Evolutionary conservation across 2,329 filamentous ascomycete species (phyloP), one percentile per base, ranked within the genome.

Genomic region (Exophiala dermatitidis): DNA sequence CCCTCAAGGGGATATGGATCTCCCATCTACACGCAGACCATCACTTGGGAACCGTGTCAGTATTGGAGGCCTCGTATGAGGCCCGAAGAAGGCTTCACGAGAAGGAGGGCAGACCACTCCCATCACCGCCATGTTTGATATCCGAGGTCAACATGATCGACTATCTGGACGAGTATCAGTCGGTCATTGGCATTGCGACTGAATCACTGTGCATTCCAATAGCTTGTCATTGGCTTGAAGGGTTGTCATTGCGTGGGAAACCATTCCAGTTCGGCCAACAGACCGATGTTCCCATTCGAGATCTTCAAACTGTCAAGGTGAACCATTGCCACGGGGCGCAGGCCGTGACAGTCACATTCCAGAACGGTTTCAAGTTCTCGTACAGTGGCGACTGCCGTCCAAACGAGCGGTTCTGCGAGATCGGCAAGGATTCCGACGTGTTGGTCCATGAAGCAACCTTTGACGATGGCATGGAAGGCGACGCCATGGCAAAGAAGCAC

Each of bases 401-500:
- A 0, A 88, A 82, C 3, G 64, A 72, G 2, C 66, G 72, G 0
- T 96, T 98, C 65, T 81, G 82, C 0, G 62, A 69, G 8, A 85
- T 91, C 47, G 94, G 88, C 43, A 72, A 74, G 43, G 83, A 83
- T 57, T 84, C 86, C 1, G 95, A 91, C 9, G 78, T 98, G 4
- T 80, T 96, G 3, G 82, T 98, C 52, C 93, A 98, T 73, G 93
- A 98, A 76, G 90, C 90, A 58, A 98, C 93, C 0, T 97, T 98
- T 66, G 88, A 93, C 62, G 88, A 95, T 66, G 88, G 93, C 63
- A 80, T 95, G 62, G 64, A 70, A 37, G 80, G 78, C 10, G 90
- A 96, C 64, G 93, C 93, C 3, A 67, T 78, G 30, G 87, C 85
- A 48, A 98, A 98, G 80, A 90, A 86, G 66, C 93, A 98, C 73